These are phyloP conservation scores for Fagopyrum esculentum DNA, from an alignment of 148 eudicot genomes.

Conservation along the genomic window DNA sequence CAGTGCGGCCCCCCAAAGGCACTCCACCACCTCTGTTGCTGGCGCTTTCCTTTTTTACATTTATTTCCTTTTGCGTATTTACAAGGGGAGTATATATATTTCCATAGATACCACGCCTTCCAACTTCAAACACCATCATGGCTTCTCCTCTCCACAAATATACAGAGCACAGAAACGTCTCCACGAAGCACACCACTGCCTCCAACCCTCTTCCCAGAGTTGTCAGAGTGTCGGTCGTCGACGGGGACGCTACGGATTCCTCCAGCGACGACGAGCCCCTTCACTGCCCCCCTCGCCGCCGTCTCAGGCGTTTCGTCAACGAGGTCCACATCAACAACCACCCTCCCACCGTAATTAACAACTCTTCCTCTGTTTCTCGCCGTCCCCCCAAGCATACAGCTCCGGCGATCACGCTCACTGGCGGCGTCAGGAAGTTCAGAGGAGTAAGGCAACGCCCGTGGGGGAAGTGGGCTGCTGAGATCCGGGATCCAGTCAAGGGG, in stretches of 20 bases:
- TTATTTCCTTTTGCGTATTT: no score
- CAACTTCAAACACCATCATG: no score
- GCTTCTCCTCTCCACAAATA: not conserved
- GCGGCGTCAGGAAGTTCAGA: not conserved
- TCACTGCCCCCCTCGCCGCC: not conserved
- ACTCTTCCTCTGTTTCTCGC: not conserved
- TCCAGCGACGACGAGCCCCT: not conserved
- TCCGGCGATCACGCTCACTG: not conserved
- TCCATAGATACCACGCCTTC: not conserved
- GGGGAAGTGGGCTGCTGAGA: constrained; percentile 16
- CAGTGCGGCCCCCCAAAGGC: not conserved
- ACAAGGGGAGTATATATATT: not conserved
- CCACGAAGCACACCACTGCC: not conserved
- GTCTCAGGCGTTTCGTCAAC: not conserved
- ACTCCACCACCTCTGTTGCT: not conserved
- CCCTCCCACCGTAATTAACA: not conserved
- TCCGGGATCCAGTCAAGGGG: not conserved
- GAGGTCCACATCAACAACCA: constrained; percentile 9
- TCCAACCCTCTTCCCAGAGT: not conserved
- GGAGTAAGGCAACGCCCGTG: constrained; percentile 13
- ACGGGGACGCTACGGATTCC: constrained; percentile 12
- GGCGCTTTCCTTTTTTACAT: not conserved
- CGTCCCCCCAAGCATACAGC: not conserved
- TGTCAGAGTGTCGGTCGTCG: not conserved
- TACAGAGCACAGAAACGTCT: constrained; percentile 7